A percentile compares a stretch with the other conserved stretches of the same genome.
Conservation (phyloP, 257 asterid species). For the Cinchona pubescens region DNA sequence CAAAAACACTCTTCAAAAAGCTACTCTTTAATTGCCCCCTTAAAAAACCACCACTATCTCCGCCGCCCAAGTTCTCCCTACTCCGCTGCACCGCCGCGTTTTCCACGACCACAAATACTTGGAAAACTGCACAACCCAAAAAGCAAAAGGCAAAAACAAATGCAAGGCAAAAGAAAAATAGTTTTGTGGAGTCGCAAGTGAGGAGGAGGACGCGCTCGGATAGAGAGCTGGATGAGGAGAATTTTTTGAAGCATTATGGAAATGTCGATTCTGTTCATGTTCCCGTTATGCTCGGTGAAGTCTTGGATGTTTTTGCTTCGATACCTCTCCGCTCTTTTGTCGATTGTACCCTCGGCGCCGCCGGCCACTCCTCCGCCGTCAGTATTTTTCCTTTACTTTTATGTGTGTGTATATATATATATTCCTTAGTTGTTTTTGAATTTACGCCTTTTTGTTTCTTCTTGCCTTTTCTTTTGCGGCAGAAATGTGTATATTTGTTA, state of each 20-base stretch:
- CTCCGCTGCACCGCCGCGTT: no score
- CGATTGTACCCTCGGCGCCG: conserved; percentile 97
- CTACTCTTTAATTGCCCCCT: no score
- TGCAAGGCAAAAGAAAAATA: conserved; percentile 17
- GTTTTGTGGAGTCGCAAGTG: conserved; percentile 34
- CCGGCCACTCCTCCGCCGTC: conserved; percentile 86
- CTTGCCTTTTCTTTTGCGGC: no score
- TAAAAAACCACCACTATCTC: no score
- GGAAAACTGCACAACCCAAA: no score
- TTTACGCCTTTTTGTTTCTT: no score
- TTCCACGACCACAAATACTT: no score
- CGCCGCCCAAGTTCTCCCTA: no score
- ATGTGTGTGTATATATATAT: no score
- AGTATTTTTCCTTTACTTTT: conserved; percentile 15
- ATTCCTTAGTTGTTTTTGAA: no score
- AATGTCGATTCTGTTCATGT: conserved; percentile 61
- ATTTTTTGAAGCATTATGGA: conserved; percentile 49
- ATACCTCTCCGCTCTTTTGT: conserved; percentile 64
- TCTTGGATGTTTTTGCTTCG: conserved; percentile 68
- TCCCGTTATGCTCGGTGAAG: conserved; percentile 89
- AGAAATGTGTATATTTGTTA: no score
- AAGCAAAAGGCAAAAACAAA: conserved; percentile 21
- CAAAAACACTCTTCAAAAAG: no score
- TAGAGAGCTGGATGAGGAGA: conserved; percentile 66
- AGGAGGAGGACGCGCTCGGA: conserved; percentile 87